Base-by-base conservation (phyloP, 441 rosid genomes). In the Gossypium laxum region DNA sequence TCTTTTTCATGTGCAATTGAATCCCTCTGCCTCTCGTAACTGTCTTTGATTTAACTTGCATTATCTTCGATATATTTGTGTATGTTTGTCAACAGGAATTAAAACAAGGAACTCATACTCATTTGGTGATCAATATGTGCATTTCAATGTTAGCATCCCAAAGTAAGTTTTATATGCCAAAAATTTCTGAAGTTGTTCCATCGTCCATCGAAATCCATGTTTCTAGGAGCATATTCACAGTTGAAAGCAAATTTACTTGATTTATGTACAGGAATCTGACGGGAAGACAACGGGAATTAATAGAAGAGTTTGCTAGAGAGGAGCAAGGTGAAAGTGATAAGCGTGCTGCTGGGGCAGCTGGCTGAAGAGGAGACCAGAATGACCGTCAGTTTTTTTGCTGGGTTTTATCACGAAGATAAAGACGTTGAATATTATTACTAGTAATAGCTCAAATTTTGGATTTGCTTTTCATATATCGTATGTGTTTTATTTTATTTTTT, bases 241-340 rank as follows among this genome's bases (percentile, higher is more conserved):
- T 14, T 26, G 70, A 24, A 38, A 22, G 56, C n/a, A 22, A 47
- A 22, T 43, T 22, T n/a, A 19, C 58, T 47, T 0, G 70, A 24
- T 48, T 66, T 24, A 14, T 66, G 21, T 80, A 69, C 92, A 96
- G 99, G 76, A 88, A 80, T 67, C 75, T 96, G 77, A 89, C 92
- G 45, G 91, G 77, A 19, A 89, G 96, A 79, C 98, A 96, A 73
- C 93, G 94, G 0, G 93, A 93, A 76, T 79, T 96, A 77, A 86
- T 96, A 17, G 98, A 96, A 80, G 98, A 96, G 77, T 93, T 91
- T 67, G 86, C 88, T 8, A 96, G 86, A 82, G 98, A 89, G 83
- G 99, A 87, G 77, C 92, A 79, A 73, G 96, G 96, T 5, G 99
- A 90, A 69, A 77, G 51, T 19, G 84, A 81, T 5, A 90, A 80